Evolutionary conservation across 306 rosid genomes (phyloP).

Genomic region (Castanea mollissima): DNA sequence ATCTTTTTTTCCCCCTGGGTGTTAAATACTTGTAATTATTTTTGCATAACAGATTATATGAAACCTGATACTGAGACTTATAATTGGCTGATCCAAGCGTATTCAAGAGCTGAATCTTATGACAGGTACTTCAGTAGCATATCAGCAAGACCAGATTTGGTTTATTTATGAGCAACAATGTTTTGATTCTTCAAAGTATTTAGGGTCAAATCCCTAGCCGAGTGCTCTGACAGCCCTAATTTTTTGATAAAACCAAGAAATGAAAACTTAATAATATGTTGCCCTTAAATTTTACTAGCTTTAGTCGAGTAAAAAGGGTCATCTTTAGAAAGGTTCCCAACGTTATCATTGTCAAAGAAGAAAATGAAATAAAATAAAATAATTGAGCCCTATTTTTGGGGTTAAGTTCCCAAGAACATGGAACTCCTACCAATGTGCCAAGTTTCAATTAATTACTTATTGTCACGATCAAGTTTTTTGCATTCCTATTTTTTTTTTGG

Average conservation of each 20-base stretch:
- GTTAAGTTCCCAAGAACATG: background rate
- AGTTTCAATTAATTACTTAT: background rate
- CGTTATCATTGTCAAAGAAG: no score
- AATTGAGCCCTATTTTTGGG: background rate
- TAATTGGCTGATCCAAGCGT: conserved; percentile 99
- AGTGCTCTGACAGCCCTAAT: background rate
- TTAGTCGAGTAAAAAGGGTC: no score
- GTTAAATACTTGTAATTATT: conserved; percentile 9
- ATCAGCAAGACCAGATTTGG: background rate
- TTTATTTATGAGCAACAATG: background rate
- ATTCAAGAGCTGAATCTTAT: conserved; percentile 95
- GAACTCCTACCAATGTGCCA: background rate
- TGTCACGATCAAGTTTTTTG: background rate
- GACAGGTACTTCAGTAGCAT: conserved; percentile 61
- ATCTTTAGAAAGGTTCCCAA: no score
- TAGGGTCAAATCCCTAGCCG: background rate
- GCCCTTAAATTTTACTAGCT: no score
- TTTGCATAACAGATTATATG: conserved; percentile 47
- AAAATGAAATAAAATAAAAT: no score
- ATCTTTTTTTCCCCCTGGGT: background rate
- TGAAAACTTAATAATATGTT: background rate
- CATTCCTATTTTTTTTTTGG: background rate
- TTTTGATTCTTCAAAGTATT: no score
- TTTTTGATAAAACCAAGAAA: background rate
- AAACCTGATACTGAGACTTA: conserved; percentile 93